These are phyloP conservation scores for Saitoella complicata DNA, from an alignment of 805 yeast species.

Conservation along the genomic window DNA sequence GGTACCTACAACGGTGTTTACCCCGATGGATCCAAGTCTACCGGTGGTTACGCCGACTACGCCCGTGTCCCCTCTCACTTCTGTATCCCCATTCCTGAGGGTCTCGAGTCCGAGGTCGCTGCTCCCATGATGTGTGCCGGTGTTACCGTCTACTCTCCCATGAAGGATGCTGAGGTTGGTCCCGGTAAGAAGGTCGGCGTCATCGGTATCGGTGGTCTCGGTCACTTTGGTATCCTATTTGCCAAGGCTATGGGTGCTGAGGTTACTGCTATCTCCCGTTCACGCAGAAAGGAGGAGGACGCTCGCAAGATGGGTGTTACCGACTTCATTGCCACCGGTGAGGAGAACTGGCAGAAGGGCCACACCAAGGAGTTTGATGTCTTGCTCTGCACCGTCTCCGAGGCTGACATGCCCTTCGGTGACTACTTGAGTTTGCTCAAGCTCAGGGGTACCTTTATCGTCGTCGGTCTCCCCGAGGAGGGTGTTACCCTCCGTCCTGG, in stretches of 20 bases:
- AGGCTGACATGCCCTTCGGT: slow-evolving; percentile 23
- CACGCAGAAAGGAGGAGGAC: slow-evolving; percentile 32
- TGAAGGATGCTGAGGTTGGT: slow-evolving; percentile 31
- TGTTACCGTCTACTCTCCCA: slow-evolving; percentile 53
- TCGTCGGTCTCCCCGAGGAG: slow-evolving; percentile 49
- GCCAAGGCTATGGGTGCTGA: slow-evolving; percentile 51
- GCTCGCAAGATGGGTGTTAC: slow-evolving; percentile 41
- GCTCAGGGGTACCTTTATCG: slow-evolving; percentile 41
- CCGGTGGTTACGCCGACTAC: slow-evolving; percentile 56
- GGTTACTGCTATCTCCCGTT: slow-evolving; percentile 41
- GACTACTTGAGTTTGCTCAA: slow-evolving; percentile 36
- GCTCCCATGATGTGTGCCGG: slow-evolving; percentile 74
- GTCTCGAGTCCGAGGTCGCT: slow-evolving; percentile 33
- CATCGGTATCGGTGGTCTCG: slow-evolving; percentile 53
- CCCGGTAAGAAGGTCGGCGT: slow-evolving; percentile 41
- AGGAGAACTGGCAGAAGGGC: slow-evolving; percentile 22
- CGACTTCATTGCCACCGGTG: slow-evolving; percentile 34
- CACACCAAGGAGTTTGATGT: slow-evolving; percentile 29
- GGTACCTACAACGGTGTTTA: slow-evolving; percentile 33
- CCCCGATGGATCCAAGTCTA: slow-evolving; percentile 11
- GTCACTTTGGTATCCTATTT: slow-evolving; percentile 45
- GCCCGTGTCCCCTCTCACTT: slow-evolving; percentile 42
- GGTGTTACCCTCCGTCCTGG: slow-evolving; percentile 13
- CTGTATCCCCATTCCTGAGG: slow-evolving; percentile 47
- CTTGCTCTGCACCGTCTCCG: slow-evolving; percentile 37